Evolutionary conservation across 1,284 basidiomycete species (phyloP).

Genomic region (Marasmius oreades): DNA sequence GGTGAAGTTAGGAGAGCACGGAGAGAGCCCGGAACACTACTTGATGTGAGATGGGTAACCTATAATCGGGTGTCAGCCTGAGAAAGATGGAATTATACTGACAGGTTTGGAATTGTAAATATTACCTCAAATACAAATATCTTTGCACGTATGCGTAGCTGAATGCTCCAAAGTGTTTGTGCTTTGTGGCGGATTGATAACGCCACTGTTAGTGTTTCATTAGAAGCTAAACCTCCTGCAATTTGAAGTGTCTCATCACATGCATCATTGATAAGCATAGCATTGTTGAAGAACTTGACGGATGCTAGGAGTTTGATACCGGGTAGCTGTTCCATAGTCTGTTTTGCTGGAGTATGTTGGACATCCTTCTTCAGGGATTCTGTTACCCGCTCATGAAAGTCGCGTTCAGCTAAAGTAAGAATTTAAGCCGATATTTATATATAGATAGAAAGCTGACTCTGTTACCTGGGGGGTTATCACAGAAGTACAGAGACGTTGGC

Average conservation of each 20-base stretch:
- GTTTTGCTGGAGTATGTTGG: neutral
- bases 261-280: conserved; percentile 6
- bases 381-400: conserved; percentile 7
- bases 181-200: neutral
- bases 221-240: neutral
- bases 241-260: conserved; percentile 1
- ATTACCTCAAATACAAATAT: conserved; percentile 1
- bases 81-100: neutral
- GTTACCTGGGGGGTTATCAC: conserved; percentile 4
- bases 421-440: neutral
- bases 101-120: neutral
- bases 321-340: neutral
- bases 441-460: neutral
- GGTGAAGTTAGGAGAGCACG: neutral
- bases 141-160: neutral
- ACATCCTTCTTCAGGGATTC: neutral
- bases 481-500: conserved; percentile 1
- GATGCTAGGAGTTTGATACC: neutral
- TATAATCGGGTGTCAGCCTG: neutral
- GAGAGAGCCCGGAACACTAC: neutral
- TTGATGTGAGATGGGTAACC: neutral
- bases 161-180: neutral
- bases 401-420: neutral
- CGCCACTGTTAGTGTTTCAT: neutral
- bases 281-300: neutral